Conservation (phyloP, 108 stramenopile species). For the Skeletonema grethae region DNA sequence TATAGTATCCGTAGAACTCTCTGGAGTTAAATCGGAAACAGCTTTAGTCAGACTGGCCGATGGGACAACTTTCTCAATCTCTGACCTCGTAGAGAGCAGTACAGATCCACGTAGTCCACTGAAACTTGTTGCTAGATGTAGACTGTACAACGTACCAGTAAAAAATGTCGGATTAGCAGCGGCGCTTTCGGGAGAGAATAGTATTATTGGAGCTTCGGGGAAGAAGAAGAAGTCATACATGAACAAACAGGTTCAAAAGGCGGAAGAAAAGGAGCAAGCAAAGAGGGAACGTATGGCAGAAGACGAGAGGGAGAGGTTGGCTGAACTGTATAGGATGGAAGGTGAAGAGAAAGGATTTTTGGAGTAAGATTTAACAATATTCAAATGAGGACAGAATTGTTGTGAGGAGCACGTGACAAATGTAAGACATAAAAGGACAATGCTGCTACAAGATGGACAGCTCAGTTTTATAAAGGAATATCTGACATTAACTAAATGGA, state of each 20-base stretch:
- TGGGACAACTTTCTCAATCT: conserved; percentile 77
- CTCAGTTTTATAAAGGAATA: too few species aligned
- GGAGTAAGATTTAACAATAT: neutral
- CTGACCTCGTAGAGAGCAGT: conserved; percentile 71
- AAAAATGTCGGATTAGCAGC: conserved; percentile 61
- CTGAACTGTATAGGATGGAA: conserved; percentile 50
- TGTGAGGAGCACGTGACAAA: too few species aligned
- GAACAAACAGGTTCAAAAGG: conserved; percentile 74
- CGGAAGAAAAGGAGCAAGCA: conserved; percentile 66
- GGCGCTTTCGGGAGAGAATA: conserved; percentile 41
- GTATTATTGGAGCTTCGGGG: conserved; percentile 34
- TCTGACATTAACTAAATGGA: too few species aligned
- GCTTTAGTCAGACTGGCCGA: conserved; percentile 74
- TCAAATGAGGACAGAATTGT: too few species aligned
- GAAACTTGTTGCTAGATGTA: conserved; percentile 72
- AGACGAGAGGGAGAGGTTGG: conserved; percentile 77
- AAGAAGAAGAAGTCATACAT: conserved; percentile 77
- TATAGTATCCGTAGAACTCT: conserved; percentile 71
- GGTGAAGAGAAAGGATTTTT: conserved; percentile 17
- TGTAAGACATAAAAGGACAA: too few species aligned
- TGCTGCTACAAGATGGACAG: too few species aligned
- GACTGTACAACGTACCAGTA: conserved; percentile 64
- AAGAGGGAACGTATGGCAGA: conserved; percentile 62
- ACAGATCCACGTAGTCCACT: conserved; percentile 79
- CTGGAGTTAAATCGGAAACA: conserved; percentile 71